A percentile compares a stretch with the other conserved stretches of the same genome.
Evolutionary conservation across 768 basidiomycete genomes (phyloP).

Genomic region (Termitomyces titanicus): DNA sequence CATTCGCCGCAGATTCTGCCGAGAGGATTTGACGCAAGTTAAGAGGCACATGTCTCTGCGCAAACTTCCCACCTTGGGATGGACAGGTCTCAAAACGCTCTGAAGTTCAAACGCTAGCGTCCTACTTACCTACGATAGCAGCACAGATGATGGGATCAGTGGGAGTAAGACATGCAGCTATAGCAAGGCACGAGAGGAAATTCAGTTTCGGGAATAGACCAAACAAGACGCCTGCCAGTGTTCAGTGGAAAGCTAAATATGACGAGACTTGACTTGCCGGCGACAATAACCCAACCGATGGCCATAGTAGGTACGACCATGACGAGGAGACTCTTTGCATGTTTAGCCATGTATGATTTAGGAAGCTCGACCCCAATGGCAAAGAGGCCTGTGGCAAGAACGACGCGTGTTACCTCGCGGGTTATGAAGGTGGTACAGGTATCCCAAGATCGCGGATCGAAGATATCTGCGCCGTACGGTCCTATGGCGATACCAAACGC

Average conservation of each 20-base stretch:
- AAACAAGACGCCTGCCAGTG: slow-evolving; percentile 53
- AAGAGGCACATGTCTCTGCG: slow-evolving; percentile 62
- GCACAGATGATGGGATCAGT: slow-evolving; percentile 95
- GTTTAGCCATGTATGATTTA: slow-evolving; percentile 74
- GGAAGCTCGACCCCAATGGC: slow-evolving; percentile 95
- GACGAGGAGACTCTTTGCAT: slow-evolving; percentile 64
- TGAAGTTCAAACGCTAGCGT: neutral
- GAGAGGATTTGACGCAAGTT: slow-evolving; percentile 80
- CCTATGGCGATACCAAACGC: slow-evolving; percentile 63
- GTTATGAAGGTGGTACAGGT: slow-evolving; percentile 47
- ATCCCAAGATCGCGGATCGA: slow-evolving; percentile 79
- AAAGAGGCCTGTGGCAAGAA: slow-evolving; percentile 90
- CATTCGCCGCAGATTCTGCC: slow-evolving; percentile 93
- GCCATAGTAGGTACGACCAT: slow-evolving; percentile 86
- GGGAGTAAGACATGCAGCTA: slow-evolving; percentile 88
- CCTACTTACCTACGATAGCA: slow-evolving; percentile 60
- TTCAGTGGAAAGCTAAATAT: neutral
- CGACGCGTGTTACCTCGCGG: slow-evolving; percentile 37
- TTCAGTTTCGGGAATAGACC: slow-evolving; percentile 68
- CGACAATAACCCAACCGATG: slow-evolving; percentile 76
- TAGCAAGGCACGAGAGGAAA: slow-evolving; percentile 75
- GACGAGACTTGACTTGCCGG: slow-evolving; percentile 37
- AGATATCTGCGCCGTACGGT: slow-evolving; percentile 66
- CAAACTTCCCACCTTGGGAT: slow-evolving; percentile 63
- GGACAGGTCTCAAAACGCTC: too few species aligned